Base-by-base conservation (phyloP, 768 basidiomycete genomes). In the Boletus sp. region DNA sequence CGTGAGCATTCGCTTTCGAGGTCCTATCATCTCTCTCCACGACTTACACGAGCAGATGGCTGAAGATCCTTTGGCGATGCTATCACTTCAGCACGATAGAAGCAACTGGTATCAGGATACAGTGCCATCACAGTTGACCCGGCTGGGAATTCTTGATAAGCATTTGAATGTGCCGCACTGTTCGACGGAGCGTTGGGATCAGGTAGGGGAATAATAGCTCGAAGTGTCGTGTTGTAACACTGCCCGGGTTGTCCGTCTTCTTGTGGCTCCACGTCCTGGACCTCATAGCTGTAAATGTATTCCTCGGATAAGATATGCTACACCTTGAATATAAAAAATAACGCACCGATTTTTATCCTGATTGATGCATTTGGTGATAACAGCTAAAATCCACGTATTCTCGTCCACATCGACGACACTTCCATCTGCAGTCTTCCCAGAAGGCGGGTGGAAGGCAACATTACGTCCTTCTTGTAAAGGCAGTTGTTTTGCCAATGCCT, bases 31-130 rank as follows among this genome's bases (percentile, higher is more conserved):
- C 47, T 37, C 35, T 42, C 14, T 24, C 35, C n/a, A 33, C 17
- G 47, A 67, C 77, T 72, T 58, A 80, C 79, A 28, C 79, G 71
- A 51, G 69, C 67, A 4, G 64, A 56, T 0, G 72, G 69, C 28
- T 70, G 73, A 30, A 75, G 65, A 50, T 80, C 80, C 47, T 64
- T 74, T 5, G 89, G 90, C 10, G 83, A 82, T n/a, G 83, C 78
- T 46, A 91, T 78, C 7, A 94, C 90, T 65, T 91, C 88, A 7
- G 92, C 92, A 29, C 89, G 87, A 66, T 94, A 94, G 76, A 94
- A 94, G 68, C 89, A 92, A 63, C 90, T 93, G 0, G 92, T 94
- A 66, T 94, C 92, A 0, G 92, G 92, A 71, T 92, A 94, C n/a
- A 93, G 75, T 2, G 90, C 92, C 81, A 94, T 83, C 10, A 94